Evolutionary conservation across 345 rosid species (phyloP).

Genomic region (Boechera divaricarpa): DNA sequence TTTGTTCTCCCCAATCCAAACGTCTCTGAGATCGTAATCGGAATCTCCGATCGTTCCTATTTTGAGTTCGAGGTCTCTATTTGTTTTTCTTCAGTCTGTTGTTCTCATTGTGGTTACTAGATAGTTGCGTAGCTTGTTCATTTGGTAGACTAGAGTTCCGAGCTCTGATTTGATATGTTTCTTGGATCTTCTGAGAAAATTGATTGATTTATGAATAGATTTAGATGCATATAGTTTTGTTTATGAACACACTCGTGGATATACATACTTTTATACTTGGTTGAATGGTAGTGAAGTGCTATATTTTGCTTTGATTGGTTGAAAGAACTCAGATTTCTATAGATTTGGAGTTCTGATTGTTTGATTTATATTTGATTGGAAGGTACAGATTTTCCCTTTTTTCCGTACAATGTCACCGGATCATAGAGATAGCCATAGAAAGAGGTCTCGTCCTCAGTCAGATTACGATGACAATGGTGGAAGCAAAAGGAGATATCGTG

Average conservation of each 20-base stretch:
- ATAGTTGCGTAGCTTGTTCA: slow-evolving; percentile 1
- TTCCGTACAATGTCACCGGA: slow-evolving; percentile 58
- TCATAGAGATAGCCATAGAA: slow-evolving; percentile 81
- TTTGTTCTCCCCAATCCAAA: not conserved
- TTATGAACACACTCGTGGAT: not conserved
- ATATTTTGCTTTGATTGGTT: not conserved
- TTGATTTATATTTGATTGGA: slow-evolving; percentile 12
- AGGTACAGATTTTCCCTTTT: slow-evolving; percentile 31
- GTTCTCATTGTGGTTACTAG: not conserved
- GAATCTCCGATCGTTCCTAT: slow-evolving; percentile 18
- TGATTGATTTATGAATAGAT: slow-evolving; percentile 6
- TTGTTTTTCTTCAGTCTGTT: not conserved
- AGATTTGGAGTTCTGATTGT: slow-evolving; percentile 8
- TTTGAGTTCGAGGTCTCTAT: not conserved
- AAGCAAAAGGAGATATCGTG: slow-evolving; percentile 70
- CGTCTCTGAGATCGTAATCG: slow-evolving; percentile 13
- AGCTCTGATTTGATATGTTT: not conserved
- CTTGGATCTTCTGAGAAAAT: not conserved
- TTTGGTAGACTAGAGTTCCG: slow-evolving; percentile 1
- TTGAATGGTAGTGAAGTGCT: slow-evolving; percentile 6
- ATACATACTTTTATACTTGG: not conserved
- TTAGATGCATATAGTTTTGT: not conserved
- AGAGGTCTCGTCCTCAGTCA: slow-evolving; percentile 75
- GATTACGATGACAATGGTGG: slow-evolving; percentile 67
- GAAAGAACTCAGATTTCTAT: not conserved